phyloP scores from a whole-genome alignment of 2,329 filamentous ascomycete species.

The Diaporthe vaccinii region DNA sequence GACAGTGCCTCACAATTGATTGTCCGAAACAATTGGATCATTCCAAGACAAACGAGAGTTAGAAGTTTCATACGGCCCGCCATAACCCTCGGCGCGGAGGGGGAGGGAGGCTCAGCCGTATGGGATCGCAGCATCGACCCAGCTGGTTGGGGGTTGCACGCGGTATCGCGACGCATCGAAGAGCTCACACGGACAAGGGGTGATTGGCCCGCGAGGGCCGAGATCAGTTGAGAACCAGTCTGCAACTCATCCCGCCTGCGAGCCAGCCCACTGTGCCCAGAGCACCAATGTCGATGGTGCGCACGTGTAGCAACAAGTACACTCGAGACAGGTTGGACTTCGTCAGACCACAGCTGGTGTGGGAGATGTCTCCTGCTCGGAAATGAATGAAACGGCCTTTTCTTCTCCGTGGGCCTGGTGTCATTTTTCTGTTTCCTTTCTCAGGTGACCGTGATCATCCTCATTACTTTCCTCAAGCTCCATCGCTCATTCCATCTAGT shows the following conservation, averaged over 20 bases:
- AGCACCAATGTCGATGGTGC: slow-evolving; percentile 51
- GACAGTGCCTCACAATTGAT: slow-evolving; percentile 34
- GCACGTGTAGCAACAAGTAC: slow-evolving; percentile 48
- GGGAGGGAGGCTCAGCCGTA: slow-evolving; percentile 47
- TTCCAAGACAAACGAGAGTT: slow-evolving; percentile 50
- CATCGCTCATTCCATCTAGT: slow-evolving; percentile 45
- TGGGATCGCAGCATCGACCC: slow-evolving; percentile 69
- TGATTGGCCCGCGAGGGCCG: not conserved
- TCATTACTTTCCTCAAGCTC: slow-evolving; percentile 44
- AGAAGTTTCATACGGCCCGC: slow-evolving; percentile 48
- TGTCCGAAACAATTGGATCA: slow-evolving; percentile 41
- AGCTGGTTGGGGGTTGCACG: slow-evolving; percentile 51
- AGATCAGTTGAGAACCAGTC: slow-evolving; percentile 37
- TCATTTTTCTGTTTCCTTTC: slow-evolving; percentile 42
- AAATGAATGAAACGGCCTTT: slow-evolving; percentile 51
- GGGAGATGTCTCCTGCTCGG: slow-evolving; percentile 45
- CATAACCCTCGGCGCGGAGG: slow-evolving; percentile 30
- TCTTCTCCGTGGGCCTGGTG: slow-evolving; percentile 43
- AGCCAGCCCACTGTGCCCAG: slow-evolving; percentile 44
- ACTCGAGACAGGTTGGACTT: slow-evolving; percentile 47
- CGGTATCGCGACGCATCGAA: slow-evolving; percentile 51
- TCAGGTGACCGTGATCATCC: slow-evolving; percentile 48
- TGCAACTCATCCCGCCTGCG: slow-evolving; percentile 35
- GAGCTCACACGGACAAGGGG: slow-evolving; percentile 58
- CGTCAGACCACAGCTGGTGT: slow-evolving; percentile 39